Percentiles rank a stretch among this genome's conserved stretches.
Evolutionary conservation across 768 basidiomycete genomes (phyloP).

Genomic region (Xerocomus brunneocitrinus): DNA sequence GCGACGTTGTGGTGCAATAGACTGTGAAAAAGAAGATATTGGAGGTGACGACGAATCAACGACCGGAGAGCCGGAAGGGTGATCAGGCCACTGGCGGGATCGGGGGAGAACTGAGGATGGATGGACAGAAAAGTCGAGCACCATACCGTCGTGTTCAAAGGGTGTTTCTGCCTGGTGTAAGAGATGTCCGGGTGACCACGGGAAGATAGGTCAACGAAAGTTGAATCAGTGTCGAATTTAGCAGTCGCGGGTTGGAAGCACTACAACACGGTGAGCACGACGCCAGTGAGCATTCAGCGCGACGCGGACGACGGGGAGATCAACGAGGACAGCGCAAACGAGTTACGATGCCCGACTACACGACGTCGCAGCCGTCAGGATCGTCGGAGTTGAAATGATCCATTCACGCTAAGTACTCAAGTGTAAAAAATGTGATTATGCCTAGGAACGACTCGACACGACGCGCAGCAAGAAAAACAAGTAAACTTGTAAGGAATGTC

Average conservation of each 20-base stretch:
- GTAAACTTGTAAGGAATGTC: constrained; percentile 33
- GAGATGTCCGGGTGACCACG: too few relatives aligned
- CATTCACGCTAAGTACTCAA: constrained; percentile 8
- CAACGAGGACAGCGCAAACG: background rate
- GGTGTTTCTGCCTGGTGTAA: too few relatives aligned
- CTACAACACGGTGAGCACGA: constrained; percentile 14
- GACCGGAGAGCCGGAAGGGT: constrained; percentile 3
- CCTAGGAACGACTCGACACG: constrained; percentile 16
- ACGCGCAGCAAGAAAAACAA: constrained; percentile 27
- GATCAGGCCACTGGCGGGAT: constrained; percentile 34
- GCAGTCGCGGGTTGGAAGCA: background rate
- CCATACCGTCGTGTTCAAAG: constrained; percentile 21
- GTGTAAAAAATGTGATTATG: constrained; percentile 20
- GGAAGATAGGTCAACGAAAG: too few relatives aligned
- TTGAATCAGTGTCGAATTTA: too few relatives aligned
- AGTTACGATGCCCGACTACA: background rate
- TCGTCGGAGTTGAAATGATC: constrained; percentile 27
- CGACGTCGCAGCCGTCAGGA: constrained; percentile 5
- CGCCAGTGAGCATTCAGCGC: background rate
- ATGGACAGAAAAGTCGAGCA: constrained; percentile 30
- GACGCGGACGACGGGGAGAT: constrained; percentile 4
- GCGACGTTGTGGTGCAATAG: constrained; percentile 43
- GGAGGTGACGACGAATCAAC: constrained; percentile 23
- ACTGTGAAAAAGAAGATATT: constrained; percentile 28
- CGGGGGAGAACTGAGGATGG: constrained; percentile 27